A percentile compares a stretch with the other conserved stretches of the same genome.
phyloP scores from a whole-genome alignment of 2,329 filamentous ascomycete genomes.

The Colletotrichum musae region DNA sequence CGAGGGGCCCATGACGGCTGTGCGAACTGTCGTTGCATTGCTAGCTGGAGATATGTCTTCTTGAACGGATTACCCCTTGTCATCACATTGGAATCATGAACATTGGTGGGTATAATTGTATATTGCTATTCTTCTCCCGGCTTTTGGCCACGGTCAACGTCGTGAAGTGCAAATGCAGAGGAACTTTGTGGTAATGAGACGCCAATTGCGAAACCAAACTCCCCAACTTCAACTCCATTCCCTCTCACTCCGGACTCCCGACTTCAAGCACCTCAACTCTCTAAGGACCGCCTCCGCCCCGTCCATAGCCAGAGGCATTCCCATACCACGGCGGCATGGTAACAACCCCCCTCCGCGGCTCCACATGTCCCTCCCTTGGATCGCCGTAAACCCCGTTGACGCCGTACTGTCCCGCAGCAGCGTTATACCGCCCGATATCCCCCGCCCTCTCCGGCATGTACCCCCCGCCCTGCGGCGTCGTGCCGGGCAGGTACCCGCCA shows the following conservation, averaged over 20 bases:
- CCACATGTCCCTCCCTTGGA: no score
- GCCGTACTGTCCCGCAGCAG: not conserved
- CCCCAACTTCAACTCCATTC: no score
- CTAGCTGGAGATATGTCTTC: slow-evolving; percentile 60
- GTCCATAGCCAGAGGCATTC: no score
- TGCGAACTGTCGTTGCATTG: slow-evolving; percentile 73
- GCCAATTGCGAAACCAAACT: no score
- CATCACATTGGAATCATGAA: slow-evolving; percentile 2
- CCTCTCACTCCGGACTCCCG: no score
- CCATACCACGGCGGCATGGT: no score
- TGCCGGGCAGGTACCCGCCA: not conserved
- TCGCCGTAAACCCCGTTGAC: not conserved
- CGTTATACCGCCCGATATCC: not conserved
- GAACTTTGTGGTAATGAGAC: not conserved
- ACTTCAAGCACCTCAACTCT: no score
- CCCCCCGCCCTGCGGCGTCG: not conserved
- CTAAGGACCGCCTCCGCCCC: no score
- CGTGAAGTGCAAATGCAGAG: not conserved
- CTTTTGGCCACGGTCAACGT: not conserved
- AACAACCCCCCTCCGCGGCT: no score
- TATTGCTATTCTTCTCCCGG: not conserved
- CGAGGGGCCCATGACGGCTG: slow-evolving; percentile 69
- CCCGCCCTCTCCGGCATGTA: not conserved
- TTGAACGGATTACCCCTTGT: slow-evolving; percentile 3
- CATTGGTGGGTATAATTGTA: slow-evolving; percentile 6